Conservation (phyloP, 2,329 filamentous ascomycete genomes). For the Beauveria scarabaeidicola region DNA sequence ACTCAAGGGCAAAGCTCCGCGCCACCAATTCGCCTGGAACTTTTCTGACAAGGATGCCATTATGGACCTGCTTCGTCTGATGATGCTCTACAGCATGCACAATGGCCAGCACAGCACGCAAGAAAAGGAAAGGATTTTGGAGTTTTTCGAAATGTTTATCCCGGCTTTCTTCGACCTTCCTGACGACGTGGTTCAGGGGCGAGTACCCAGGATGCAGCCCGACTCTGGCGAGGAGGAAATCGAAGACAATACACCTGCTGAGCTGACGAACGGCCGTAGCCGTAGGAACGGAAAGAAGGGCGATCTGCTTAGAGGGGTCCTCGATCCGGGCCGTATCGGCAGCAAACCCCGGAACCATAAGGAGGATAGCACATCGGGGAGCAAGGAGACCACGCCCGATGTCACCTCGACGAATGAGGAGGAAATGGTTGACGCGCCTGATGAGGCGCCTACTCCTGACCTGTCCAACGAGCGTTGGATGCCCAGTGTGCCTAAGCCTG, state of each 20-base stretch:
- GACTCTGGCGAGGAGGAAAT: slow-evolving; percentile 68
- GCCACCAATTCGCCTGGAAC: slow-evolving; percentile 66
- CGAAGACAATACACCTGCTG: slow-evolving; percentile 63
- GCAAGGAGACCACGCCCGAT: slow-evolving; percentile 85
- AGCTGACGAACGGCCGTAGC: slow-evolving; percentile 59
- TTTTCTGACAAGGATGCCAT: slow-evolving; percentile 66
- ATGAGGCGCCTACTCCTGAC: slow-evolving; percentile 53
- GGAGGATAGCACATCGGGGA: slow-evolving; percentile 69
- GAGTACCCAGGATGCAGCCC: slow-evolving; percentile 59
- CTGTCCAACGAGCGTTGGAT: slow-evolving; percentile 57
- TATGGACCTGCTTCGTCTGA: slow-evolving; percentile 51
- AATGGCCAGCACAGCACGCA: slow-evolving; percentile 62
- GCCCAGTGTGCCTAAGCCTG: slow-evolving; percentile 49
- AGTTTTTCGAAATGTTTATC: slow-evolving; percentile 70
- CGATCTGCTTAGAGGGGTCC: slow-evolving; percentile 74
- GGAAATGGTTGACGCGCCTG: slow-evolving; percentile 55
- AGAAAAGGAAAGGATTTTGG: slow-evolving; percentile 65
- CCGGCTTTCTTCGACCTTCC: slow-evolving; percentile 69
- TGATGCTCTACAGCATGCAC: slow-evolving; percentile 56
- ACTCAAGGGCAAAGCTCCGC: slow-evolving; percentile 51
- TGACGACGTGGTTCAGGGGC: slow-evolving; percentile 58
- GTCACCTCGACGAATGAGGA: slow-evolving; percentile 69
- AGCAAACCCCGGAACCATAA: slow-evolving; percentile 64
- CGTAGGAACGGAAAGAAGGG: slow-evolving; percentile 69
- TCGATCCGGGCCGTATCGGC: slow-evolving; percentile 68